Percentiles rank a stretch among this genome's conserved stretches.
Conservation (phyloP, 2,329 filamentous ascomycete species). For the Ophidiomyces ophidiicola region DNA sequence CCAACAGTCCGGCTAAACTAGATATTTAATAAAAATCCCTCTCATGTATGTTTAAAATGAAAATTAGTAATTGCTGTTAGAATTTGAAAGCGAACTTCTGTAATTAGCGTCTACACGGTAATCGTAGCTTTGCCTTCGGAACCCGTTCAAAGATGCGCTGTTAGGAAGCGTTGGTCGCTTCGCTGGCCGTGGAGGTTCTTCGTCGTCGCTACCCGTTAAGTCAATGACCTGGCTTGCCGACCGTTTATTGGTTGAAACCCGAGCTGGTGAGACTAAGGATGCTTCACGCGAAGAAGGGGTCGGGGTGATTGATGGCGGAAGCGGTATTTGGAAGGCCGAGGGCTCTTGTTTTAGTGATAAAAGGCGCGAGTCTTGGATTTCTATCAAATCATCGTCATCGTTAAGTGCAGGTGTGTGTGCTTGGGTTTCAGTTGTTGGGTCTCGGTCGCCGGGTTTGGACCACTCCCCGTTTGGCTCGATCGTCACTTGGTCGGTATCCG, state of each 20-base stretch:
- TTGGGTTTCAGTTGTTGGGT: slow-evolving; percentile 24
- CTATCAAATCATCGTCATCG: slow-evolving; percentile 41
- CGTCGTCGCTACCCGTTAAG: slow-evolving; percentile 42
- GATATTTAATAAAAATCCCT: slow-evolving; percentile 1
- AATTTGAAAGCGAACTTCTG: slow-evolving; percentile 1
- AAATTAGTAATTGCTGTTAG: slow-evolving; percentile 8
- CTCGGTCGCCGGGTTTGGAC: slow-evolving; percentile 41
- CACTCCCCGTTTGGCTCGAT: slow-evolving; percentile 81
- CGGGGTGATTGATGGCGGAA: slow-evolving; percentile 19
- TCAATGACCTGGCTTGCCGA: slow-evolving; percentile 41
- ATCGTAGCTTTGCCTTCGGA: slow-evolving; percentile 9
- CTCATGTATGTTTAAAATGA: background rate
- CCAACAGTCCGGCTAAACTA: too few relatives aligned
- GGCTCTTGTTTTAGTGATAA: slow-evolving; percentile 30
- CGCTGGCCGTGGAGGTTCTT: slow-evolving; percentile 28
- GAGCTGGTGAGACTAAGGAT: slow-evolving; percentile 29
- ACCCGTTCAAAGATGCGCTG: slow-evolving; percentile 13
- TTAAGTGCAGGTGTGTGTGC: slow-evolving; percentile 25
- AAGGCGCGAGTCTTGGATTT: slow-evolving; percentile 33
- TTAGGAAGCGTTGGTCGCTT: slow-evolving; percentile 25
- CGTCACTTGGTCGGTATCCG: slow-evolving; percentile 67
- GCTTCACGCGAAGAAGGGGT: slow-evolving; percentile 26
- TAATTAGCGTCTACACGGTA: slow-evolving; percentile 5
- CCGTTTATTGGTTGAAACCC: slow-evolving; percentile 35
- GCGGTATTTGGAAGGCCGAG: slow-evolving; percentile 19